phyloP scores from a whole-genome alignment of 306 rosid species.

The Fagus sylvatica region DNA sequence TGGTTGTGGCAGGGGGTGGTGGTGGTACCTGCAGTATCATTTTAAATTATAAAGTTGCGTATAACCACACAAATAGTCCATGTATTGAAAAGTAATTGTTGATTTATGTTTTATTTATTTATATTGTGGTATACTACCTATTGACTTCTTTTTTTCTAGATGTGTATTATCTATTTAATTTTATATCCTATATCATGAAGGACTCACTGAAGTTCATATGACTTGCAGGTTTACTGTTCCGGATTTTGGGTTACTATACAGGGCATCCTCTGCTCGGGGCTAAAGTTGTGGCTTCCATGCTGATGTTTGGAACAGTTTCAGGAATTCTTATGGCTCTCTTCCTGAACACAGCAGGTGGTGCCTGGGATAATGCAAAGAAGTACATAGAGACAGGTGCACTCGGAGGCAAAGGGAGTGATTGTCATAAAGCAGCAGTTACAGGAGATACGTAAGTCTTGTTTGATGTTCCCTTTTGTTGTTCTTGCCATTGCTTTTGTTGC shows the following conservation, averaged over 20 bases:
- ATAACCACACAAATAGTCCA: not conserved
- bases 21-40: not conserved
- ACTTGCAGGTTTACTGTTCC: constrained; percentile 78
- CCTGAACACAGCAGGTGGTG: constrained; percentile 97
- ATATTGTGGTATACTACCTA: not conserved
- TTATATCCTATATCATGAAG: constrained; percentile 22
- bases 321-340: constrained; percentile 99
- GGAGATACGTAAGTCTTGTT: constrained; percentile 88
- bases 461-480: not conserved
- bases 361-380: constrained; percentile 99
- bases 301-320: constrained; percentile 94
- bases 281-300: constrained; percentile 86
- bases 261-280: constrained; percentile 97
- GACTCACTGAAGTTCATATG: constrained; percentile 20
- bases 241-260: constrained; percentile 86
- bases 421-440: constrained; percentile 92
- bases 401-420: constrained; percentile 97
- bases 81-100: not conserved
- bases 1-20: not conserved
- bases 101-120: not conserved
- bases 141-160: not conserved
- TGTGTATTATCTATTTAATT: not conserved
- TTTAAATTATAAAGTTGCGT: not conserved
- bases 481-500: not conserved
- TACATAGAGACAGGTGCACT: constrained; percentile 96